Conservation (phyloP, 1,284 basidiomycete species). For the Irpex rosettiformis region DNA sequence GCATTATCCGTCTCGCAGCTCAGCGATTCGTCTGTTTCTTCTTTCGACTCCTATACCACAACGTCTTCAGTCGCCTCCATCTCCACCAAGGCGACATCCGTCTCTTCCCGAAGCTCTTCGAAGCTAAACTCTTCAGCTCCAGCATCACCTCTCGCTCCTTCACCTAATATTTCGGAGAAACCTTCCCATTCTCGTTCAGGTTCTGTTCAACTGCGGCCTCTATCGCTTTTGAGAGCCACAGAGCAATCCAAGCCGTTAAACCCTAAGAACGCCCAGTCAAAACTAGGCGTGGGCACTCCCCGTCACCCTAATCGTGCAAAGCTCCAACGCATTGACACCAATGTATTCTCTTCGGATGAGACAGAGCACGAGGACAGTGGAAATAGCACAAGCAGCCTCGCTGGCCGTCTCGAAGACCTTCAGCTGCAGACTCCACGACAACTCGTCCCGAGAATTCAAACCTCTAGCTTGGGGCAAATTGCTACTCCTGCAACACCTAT, state of each 20-base stretch:
- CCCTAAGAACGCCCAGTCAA: constrained; percentile 50
- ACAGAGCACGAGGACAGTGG: not conserved
- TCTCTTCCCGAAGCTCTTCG: constrained; percentile 12
- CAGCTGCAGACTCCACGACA: constrained; percentile 2
- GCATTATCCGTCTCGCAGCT: constrained; percentile 30
- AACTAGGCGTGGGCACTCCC: constrained; percentile 31
- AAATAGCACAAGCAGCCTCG: constrained; percentile 4
- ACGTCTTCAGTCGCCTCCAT: constrained; percentile 24
- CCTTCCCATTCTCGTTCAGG: constrained; percentile 16
- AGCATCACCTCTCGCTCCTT: constrained; percentile 10
- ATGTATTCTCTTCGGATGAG: not conserved
- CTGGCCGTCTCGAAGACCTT: constrained; percentile 3
- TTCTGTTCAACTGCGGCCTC: constrained; percentile 37
- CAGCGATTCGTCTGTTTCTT: constrained; percentile 32
- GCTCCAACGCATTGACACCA: not conserved
- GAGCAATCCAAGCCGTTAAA: constrained; percentile 62
- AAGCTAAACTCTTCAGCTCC: constrained; percentile 10
- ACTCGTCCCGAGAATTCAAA: constrained; percentile 1
- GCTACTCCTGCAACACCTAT: constrained; percentile 13
- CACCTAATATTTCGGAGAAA: constrained; percentile 23
- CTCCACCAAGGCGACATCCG: constrained; percentile 29
- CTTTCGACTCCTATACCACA: constrained; percentile 28
- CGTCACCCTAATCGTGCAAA: not conserved
- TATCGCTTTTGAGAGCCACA: constrained; percentile 67
- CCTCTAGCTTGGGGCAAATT: constrained; percentile 8